These are phyloP conservation scores for Sclerotinia glacialis DNA, from an alignment of 2,329 filamentous ascomycete genomes.

Conservation along the genomic window DNA sequence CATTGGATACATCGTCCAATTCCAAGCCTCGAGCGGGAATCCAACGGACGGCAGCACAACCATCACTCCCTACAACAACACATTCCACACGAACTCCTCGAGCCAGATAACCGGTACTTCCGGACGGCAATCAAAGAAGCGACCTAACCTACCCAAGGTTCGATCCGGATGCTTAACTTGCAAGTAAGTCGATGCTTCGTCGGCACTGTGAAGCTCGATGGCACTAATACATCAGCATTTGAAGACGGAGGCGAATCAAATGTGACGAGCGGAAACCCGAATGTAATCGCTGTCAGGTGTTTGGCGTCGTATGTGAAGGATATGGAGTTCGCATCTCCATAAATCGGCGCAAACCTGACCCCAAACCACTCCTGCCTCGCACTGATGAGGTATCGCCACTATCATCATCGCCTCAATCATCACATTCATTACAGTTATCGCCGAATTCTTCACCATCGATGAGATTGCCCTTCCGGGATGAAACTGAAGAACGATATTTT, in stretches of 20 bases:
- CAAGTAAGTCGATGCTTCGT: conserved; percentile 21
- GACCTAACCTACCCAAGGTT: conserved; percentile 17
- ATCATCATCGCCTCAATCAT: background rate
- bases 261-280: conserved; percentile 21
- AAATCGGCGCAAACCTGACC: background rate
- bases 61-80: background rate
- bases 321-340: conserved; percentile 11
- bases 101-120: background rate
- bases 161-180: conserved; percentile 21
- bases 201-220: background rate
- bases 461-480: conserved; percentile 39
- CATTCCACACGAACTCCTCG: background rate
- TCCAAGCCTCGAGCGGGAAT: background rate
- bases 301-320: conserved; percentile 19
- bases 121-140: conserved; percentile 11
- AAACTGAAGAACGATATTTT: conserved; percentile 42
- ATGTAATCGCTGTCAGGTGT: conserved; percentile 14
- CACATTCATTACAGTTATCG: background rate
- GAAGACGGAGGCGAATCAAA: conserved; percentile 20
- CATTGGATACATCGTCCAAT: conserved; percentile 13
- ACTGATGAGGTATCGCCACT: background rate
- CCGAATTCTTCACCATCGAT: conserved; percentile 6
- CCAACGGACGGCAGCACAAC: conserved; percentile 3
- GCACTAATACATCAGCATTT: conserved; percentile 5
- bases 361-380: background rate